Base-by-base conservation (phyloP, 176 grass and related monocot species). In the Zoysia pacifica region DNA sequence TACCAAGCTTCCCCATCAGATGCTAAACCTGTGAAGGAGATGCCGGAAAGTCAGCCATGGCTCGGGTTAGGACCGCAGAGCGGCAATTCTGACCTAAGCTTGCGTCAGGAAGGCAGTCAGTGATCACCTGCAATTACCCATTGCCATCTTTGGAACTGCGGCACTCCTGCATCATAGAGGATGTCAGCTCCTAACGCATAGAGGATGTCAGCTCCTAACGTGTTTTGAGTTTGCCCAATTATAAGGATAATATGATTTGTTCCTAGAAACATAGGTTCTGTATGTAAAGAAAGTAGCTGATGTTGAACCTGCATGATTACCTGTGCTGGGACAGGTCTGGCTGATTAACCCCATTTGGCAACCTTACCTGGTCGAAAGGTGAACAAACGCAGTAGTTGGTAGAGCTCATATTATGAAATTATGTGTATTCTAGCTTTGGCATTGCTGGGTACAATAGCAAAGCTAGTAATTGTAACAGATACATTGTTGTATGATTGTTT, bases 31-130 rank as follows among this genome's bases (percentile, higher is more conserved):
- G 70, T 86, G 50, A 86, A 88, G 76, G 86, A 93, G 69, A 55
- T 74, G 49, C 61, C 36, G 3, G 86, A 97, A 43, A 83, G 63
- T 41, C 81, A 85, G 46, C 80, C 88, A 68, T 93, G 93, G 93
- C 90, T 97, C 7, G 86, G 90, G 7, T 60, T 95, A 52, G 81
- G 79, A 7, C 53, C 84, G 60, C 89, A 88, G 69, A 16, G 64
- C 15, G 36, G 15, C 35, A 42, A 39, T 28, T 50, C 83, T 5
- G 35, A 80, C 36, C 49, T 67, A 62, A 60, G 42, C 76, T 28
- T 85, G 36, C 11, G 16, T 16, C 15, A 6, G 50, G 68, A 74
- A 7, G 7, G 15, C 15, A 74, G 16, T 16, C 41, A 74, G 4
- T 79, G 68, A 85, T 68, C 0, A 13, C 36, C 11, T 1, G 65